Evolutionary conservation across 192 early-diverging fungal genomes (phyloP).

Genomic region (Coemansia sp.): DNA sequence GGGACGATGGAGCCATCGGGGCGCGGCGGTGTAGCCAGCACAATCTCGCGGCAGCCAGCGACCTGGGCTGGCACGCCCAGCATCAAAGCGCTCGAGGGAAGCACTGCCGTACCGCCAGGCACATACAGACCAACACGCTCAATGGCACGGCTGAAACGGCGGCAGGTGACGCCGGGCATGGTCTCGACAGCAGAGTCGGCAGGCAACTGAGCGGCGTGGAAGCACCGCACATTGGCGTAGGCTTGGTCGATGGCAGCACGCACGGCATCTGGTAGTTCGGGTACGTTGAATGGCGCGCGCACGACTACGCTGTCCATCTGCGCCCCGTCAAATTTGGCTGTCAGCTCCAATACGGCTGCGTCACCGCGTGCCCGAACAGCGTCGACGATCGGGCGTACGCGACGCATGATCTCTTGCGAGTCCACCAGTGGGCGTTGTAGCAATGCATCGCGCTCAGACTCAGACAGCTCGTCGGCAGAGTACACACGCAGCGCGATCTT

Average conservation of each 20-base stretch:
- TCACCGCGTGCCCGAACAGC: constrained; percentile 84
- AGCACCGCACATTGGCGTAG: constrained; percentile 87
- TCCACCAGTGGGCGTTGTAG: constrained; percentile 91
- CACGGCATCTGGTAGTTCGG: constrained; percentile 64
- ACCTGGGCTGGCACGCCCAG: constrained; percentile 96
- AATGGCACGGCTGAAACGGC: constrained; percentile 90
- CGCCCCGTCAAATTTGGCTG: constrained; percentile 89
- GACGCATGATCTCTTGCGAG: constrained; percentile 81
- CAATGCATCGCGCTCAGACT: constrained; percentile 60
- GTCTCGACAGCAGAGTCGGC: constrained; percentile 82
- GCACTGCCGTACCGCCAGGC: constrained; percentile 94
- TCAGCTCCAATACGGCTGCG: constrained; percentile 78
- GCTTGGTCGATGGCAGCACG: constrained; percentile 90
- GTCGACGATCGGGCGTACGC: constrained; percentile 89
- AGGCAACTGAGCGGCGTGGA: constrained; percentile 91
- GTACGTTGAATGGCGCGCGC: constrained; percentile 77
- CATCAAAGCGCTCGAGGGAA: constrained; percentile 96
- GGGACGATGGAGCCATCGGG: constrained; percentile 88
- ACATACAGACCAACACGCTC: constrained; percentile 97
- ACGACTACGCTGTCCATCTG: constrained; percentile 70
- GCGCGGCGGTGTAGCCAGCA: constrained; percentile 93
- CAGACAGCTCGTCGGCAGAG: constrained; percentile 54
- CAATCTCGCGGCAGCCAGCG: constrained; percentile 93
- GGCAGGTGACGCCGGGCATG: constrained; percentile 96
- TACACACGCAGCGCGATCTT: constrained; percentile 78